These are phyloP conservation scores for Clarireedia monteithiana DNA, from an alignment of 2,329 filamentous ascomycete genomes.

Conservation along the genomic window DNA sequence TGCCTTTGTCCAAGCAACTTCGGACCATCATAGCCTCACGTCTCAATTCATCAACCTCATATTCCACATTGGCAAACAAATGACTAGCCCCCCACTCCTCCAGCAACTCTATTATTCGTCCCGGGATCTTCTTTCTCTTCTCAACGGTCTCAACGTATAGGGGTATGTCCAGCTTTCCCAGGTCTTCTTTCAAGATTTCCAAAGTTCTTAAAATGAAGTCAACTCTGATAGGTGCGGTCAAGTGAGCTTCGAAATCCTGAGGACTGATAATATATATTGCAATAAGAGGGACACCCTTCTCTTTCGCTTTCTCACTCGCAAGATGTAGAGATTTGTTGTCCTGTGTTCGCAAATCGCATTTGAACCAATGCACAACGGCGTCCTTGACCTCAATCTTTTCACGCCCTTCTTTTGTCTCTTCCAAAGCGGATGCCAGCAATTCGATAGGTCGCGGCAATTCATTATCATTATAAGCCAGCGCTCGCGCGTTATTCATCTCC, in stretches of 20 bases:
- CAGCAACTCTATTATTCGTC: slow-evolving; percentile 56
- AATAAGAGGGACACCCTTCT: slow-evolving; percentile 63
- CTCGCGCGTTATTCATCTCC: slow-evolving; percentile 78
- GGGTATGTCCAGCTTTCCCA: slow-evolving; percentile 67
- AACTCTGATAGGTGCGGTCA: slow-evolving; percentile 63
- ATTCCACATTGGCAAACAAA: slow-evolving; percentile 78
- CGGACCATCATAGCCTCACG: slow-evolving; percentile 63
- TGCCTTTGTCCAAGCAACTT: slow-evolving; percentile 51
- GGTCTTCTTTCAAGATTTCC: slow-evolving; percentile 53
- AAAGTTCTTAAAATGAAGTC: slow-evolving; percentile 76
- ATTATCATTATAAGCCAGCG: slow-evolving; percentile 63
- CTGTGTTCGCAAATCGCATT: slow-evolving; percentile 63
- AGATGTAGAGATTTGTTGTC: slow-evolving; percentile 68
- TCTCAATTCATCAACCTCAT: slow-evolving; percentile 83
- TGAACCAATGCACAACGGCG: slow-evolving; percentile 85
- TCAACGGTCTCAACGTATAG: slow-evolving; percentile 66
- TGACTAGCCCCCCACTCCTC: slow-evolving; percentile 66
- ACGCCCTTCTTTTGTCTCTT: slow-evolving; percentile 49
- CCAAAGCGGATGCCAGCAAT: slow-evolving; percentile 50
- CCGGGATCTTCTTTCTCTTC: slow-evolving; percentile 53
- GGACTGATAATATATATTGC: slow-evolving; percentile 74
- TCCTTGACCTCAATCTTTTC: slow-evolving; percentile 44
- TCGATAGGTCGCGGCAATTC: slow-evolving; percentile 68
- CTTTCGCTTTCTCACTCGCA: slow-evolving; percentile 59
- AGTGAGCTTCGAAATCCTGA: slow-evolving; percentile 76